Conservation (phyloP, 129 eudicot species). For the Dittrichia graveolens region DNA sequence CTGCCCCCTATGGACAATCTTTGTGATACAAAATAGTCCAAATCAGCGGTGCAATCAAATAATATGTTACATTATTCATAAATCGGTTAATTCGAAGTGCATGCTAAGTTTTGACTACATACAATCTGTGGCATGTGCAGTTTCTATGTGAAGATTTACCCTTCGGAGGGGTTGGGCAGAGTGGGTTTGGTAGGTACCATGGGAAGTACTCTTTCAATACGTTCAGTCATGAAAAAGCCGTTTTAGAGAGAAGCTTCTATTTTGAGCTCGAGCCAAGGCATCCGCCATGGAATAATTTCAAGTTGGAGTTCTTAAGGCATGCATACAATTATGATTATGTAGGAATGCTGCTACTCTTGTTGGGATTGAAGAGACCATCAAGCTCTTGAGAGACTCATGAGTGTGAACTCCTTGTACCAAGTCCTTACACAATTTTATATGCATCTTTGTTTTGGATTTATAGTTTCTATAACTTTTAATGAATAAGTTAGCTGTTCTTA, state of each 20-base stretch:
- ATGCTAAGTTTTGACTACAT: background rate
- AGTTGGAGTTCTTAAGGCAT: conserved; percentile 67
- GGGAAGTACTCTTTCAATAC: conserved; percentile 93
- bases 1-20: too few relatives aligned
- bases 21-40: background rate
- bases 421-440: background rate
- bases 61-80: background rate
- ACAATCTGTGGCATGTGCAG: conserved; percentile 41
- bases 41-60: background rate
- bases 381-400: conserved; percentile 3
- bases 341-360: conserved; percentile 58
- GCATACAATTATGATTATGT: conserved; percentile 60
- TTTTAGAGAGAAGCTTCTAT: conserved; percentile 60
- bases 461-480: background rate
- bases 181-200: conserved; percentile 94
- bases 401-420: conserved; percentile 11
- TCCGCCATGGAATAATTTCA: conserved; percentile 88
- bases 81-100: background rate
- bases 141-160: conserved; percentile 71
- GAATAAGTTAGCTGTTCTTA: background rate
- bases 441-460: background rate
- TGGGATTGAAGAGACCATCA: conserved; percentile 57
- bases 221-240: conserved; percentile 93
- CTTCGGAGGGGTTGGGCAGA: conserved; percentile 95
- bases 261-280: conserved; percentile 79